Base-by-base conservation (phyloP, 805 yeast species). In the Torulaspora indica region DNA sequence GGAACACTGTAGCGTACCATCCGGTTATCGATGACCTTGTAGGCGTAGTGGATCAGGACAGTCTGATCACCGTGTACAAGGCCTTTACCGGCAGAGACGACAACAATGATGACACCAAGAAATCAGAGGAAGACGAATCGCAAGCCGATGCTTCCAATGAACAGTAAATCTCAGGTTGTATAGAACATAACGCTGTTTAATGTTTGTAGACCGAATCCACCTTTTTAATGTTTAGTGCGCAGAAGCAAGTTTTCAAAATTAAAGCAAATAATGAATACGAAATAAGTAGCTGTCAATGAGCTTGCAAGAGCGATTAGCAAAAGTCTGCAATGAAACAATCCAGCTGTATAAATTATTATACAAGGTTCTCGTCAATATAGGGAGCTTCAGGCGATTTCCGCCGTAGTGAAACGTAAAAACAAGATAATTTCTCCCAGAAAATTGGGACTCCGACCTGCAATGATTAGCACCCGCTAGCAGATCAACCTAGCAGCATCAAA, bases 1-100 rank as follows among this genome's bases (percentile, higher is more conserved):
- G 51, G 23, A 56, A 55, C 25, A 54, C 58, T 5, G 65, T 57
- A 5, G 53, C 61, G 8, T 52, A 56, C 54, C 64, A 62, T 38
- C 64, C 64, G 10, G 46, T 54, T 12, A 55, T 62, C 35, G 54
- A 54, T 31, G 57, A 54, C 17, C 42, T 62, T 8, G 55, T 61
- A 2, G 57, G 60, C 5, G 54, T 60, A 6, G 60, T 58, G 12
- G 63, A 60, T 32, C 42, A 48, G 6, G 65, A 62, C 41, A 52
- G 64, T 35, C 41, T 55, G 14, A 36, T 62, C 7, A 56, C 57
- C 2, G 60, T 56, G 2, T 62, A 62, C 51, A 58, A 57, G 35
- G 61, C 61, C 13, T 57, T 52, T 42, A 44, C 49, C 8, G 65
- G 63, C 8, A 51, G 52, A 34, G 38, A 43, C n/a, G 47, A 48